phyloP scores from a whole-genome alignment of 257 asterid genomes.

The Solanum clarkiae region DNA sequence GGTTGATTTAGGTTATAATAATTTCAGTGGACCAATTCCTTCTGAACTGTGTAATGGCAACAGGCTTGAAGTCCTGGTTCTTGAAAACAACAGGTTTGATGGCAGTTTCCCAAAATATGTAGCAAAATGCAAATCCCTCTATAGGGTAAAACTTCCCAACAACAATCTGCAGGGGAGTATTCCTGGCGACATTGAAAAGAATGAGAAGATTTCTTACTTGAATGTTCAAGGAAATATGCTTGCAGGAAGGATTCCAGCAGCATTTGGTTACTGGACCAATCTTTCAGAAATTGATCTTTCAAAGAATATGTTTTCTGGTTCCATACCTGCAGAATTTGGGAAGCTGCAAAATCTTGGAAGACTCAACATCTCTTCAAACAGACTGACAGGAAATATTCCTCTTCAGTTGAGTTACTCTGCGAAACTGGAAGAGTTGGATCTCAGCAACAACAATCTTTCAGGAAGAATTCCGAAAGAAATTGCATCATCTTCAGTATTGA shows the following conservation, averaged over 20 bases:
- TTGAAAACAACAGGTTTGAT: conserved; percentile 20
- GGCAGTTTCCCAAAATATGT: conserved; percentile 23
- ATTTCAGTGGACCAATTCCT: conserved; percentile 25
- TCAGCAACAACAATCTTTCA: conserved; percentile 23
- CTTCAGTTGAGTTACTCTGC: conserved; percentile 16
- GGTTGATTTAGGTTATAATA: conserved; percentile 35
- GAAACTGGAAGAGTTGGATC: conserved; percentile 19
- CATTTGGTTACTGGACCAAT: conserved; percentile 34
- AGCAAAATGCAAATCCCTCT: conserved; percentile 21
- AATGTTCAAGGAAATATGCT: conserved; percentile 23
- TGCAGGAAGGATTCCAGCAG: conserved; percentile 24
- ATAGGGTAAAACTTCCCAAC: conserved; percentile 20
- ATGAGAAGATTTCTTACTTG: conserved; percentile 19
- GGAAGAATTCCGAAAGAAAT: conserved; percentile 25
- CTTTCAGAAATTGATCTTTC: conserved; percentile 29
- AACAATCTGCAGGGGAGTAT: conserved; percentile 27
- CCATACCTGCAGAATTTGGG: conserved; percentile 28
- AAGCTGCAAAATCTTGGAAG: conserved; percentile 19
- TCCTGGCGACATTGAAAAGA: conserved; percentile 17
- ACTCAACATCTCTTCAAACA: conserved; percentile 29
- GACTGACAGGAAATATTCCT: conserved; percentile 32
- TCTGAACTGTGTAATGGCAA: conserved; percentile 19
- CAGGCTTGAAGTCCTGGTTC: conserved; percentile 16
- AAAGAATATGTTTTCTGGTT: conserved; percentile 25
- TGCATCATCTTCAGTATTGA: conserved; percentile 16